Conservation (phyloP, 2,329 filamentous ascomycete genomes). For the Aspergillus vadensis region DNA sequence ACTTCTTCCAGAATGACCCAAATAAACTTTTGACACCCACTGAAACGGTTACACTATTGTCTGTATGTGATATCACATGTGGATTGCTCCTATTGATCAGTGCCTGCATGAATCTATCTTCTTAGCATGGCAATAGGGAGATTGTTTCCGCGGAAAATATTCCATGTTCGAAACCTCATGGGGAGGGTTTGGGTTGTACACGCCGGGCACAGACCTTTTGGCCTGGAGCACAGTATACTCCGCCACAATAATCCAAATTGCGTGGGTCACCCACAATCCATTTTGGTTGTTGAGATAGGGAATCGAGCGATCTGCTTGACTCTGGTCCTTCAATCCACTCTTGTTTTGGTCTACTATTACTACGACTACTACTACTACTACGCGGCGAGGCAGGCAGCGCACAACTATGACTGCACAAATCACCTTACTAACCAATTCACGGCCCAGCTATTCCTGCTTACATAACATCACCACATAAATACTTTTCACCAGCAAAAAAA, state of each 20-base stretch:
- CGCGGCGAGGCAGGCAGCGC: not conserved
- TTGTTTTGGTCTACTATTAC: not conserved
- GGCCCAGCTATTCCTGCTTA: not conserved
- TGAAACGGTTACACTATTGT: constrained; percentile 11
- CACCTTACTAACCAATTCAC: not conserved
- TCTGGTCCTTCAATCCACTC: not conserved
- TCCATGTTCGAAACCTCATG: not conserved
- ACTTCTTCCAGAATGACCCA: not conserved
- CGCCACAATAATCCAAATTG: not conserved
- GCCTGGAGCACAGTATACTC: not conserved
- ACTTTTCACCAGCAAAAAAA: not conserved
- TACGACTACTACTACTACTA: too few relatives aligned
- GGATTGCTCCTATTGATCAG: not conserved
- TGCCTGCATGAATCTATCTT: not conserved
- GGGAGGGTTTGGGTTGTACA: not conserved
- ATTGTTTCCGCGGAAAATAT: not conserved
- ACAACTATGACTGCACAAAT: not conserved
- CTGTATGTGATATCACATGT: constrained; percentile 13
- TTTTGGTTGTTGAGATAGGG: too few relatives aligned
- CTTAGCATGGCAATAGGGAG: not conserved
- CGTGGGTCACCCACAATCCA: too few relatives aligned
- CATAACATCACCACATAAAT: constrained; percentile 1
- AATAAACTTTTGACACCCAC: constrained; percentile 5
- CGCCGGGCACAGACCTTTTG: not conserved
- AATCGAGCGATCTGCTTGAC: not conserved